phyloP scores from a whole-genome alignment of 306 rosid species.

The Casuarina glauca region DNA sequence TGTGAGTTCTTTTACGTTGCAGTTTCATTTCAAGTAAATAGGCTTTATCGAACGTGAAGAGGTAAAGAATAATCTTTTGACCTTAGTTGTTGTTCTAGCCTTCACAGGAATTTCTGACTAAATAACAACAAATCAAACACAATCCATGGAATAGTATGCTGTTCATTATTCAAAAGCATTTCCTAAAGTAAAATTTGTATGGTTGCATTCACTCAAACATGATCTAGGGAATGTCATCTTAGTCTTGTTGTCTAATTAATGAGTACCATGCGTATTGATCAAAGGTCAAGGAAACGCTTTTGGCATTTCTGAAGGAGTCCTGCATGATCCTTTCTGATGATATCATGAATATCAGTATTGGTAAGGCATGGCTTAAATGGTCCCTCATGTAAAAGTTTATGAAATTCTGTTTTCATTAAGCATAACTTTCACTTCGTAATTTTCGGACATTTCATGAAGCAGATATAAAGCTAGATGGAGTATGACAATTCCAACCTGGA shows the following conservation, averaged over 20 bases:
- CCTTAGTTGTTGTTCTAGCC: not conserved
- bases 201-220: too few species aligned
- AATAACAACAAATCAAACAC: too few species aligned
- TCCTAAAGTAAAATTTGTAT: too few species aligned
- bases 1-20: conserved; percentile 16
- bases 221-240: too few species aligned
- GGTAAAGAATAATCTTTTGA: conserved; percentile 29
- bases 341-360: conserved; percentile 47
- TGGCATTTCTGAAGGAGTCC: conserved; percentile 54
- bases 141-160: not conserved
- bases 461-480: conserved; percentile 62
- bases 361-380: conserved; percentile 32
- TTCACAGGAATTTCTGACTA: not conserved
- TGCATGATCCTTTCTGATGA: conserved; percentile 50
- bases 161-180: not conserved
- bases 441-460: conserved; percentile 56
- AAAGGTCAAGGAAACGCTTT: conserved; percentile 58
- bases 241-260: not conserved
- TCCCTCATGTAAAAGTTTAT: not conserved
- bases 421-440: not conserved
- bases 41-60: conserved; percentile 54
- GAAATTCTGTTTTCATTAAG: not conserved
- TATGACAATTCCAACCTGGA: conserved; percentile 63
- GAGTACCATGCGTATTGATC: not conserved
- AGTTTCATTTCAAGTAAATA: conserved; percentile 59